Conservation (phyloP, 2,329 filamentous ascomycete genomes). For the Cytospora schulzeri region DNA sequence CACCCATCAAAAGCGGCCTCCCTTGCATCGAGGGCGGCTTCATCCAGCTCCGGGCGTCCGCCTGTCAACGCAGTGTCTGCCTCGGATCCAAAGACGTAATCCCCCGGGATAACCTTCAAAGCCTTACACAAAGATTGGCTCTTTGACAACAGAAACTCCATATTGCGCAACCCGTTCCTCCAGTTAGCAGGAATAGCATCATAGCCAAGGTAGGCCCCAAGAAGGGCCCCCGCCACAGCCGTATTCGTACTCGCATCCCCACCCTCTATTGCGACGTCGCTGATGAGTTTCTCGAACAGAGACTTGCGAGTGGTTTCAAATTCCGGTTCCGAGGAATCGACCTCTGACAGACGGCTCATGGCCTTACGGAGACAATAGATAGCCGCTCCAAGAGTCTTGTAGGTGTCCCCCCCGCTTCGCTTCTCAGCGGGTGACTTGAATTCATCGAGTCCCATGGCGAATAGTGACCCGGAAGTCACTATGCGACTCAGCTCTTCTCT, state of each 20-base stretch:
- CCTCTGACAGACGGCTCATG: not conserved
- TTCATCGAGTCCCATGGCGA: not conserved
- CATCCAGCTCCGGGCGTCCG: not conserved
- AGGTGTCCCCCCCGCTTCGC: not conserved
- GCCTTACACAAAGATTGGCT: not conserved
- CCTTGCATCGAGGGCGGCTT: not conserved
- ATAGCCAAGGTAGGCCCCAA: constrained; percentile 15
- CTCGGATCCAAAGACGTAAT: not conserved
- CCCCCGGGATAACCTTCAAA: not conserved
- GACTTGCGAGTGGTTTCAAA: not conserved
- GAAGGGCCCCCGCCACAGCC: constrained; percentile 7
- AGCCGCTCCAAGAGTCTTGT: not conserved
- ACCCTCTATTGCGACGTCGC: not conserved
- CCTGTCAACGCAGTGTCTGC: not conserved
- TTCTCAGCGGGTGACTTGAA: no score
- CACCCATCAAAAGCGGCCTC: no score
- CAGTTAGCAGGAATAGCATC: not conserved
- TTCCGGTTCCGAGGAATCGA: not conserved
- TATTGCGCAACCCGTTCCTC: not conserved
- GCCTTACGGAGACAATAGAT: constrained; percentile 1
- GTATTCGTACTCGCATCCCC: constrained; percentile 12
- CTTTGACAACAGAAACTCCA: not conserved
- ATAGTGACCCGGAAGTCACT: not conserved
- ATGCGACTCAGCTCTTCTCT: not conserved
- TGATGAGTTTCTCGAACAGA: not conserved